phyloP scores from a whole-genome alignment of 805 yeast genomes.

The Tetrapisispora arboricola region DNA sequence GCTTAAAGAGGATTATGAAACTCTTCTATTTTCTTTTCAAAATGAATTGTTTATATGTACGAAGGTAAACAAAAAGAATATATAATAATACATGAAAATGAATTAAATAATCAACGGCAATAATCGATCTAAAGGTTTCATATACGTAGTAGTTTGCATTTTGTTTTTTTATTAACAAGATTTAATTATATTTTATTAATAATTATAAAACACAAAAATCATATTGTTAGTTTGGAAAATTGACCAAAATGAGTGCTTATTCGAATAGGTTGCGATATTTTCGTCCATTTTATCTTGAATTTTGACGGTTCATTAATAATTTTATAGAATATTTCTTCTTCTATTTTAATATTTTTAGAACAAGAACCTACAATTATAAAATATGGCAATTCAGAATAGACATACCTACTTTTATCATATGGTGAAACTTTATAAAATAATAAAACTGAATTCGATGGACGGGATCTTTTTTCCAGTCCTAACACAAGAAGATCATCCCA shows the following conservation, averaged over 20 bases:
- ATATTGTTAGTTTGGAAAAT: constrained; percentile 3
- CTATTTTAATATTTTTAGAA: neutral
- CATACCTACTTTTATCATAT: constrained; percentile 3
- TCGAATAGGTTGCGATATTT: constrained; percentile 1
- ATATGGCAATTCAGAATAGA: constrained; percentile 2
- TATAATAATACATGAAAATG: too few species aligned
- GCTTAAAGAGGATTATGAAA: neutral
- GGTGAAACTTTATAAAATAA: constrained; percentile 7
- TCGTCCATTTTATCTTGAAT: neutral
- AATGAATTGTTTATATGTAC: too few species aligned
- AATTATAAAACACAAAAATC: too few species aligned
- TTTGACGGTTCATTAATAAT: neutral
- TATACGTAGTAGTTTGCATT: too few species aligned
- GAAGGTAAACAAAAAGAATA: too few species aligned
- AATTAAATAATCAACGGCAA: too few species aligned
- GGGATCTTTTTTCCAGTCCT: too few species aligned
- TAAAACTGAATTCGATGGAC: neutral
- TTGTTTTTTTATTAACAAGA: too few species aligned
- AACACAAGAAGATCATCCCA: neutral
- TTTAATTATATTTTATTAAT: too few species aligned
- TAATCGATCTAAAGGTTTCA: too few species aligned
- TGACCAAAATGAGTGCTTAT: constrained; percentile 9
- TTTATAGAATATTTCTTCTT: neutral
- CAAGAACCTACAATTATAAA: neutral
- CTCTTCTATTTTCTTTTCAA: too few species aligned